Evolutionary conservation across 2,329 filamentous ascomycete genomes (phyloP).

Genomic region (Paramyrothecium sp.): DNA sequence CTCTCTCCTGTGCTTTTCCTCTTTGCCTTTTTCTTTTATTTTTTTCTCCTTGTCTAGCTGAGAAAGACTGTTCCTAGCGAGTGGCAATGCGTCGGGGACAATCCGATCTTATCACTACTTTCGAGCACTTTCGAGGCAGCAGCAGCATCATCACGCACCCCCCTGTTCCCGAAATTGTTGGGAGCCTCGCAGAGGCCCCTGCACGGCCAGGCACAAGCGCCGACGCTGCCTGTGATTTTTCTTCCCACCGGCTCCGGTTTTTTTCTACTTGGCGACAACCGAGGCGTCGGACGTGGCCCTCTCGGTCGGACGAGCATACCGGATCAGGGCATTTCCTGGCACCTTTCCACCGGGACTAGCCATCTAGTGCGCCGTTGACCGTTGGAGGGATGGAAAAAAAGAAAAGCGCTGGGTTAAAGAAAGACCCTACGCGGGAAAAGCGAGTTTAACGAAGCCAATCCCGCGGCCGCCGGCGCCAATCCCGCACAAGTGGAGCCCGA

Average conservation of each 20-base stretch:
- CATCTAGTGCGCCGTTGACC: no score
- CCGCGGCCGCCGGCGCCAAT: neutral
- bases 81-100: no score
- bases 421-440: no score
- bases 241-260: neutral
- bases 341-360: no score
- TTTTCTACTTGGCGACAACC: neutral
- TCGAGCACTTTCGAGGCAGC: neutral
- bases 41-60: neutral
- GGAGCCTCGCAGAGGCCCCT: neutral
- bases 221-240: neutral
- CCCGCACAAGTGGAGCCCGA: neutral
- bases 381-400: no score
- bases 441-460: no score
- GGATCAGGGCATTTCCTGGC: no score
- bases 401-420: no score
- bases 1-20: neutral
- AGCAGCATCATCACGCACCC: neutral
- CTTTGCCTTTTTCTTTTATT: neutral
- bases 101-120: no score
- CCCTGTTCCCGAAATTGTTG: neutral
- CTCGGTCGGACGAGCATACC: no score
- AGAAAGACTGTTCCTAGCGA: neutral
- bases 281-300: no score
- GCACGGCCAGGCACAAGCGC: neutral